Percentiles rank a stretch among this genome's conserved stretches.
These are phyloP conservation scores for Moesziomyces parantarcticus DNA, from an alignment of 1,284 basidiomycete species.

Conservation along the genomic window DNA sequence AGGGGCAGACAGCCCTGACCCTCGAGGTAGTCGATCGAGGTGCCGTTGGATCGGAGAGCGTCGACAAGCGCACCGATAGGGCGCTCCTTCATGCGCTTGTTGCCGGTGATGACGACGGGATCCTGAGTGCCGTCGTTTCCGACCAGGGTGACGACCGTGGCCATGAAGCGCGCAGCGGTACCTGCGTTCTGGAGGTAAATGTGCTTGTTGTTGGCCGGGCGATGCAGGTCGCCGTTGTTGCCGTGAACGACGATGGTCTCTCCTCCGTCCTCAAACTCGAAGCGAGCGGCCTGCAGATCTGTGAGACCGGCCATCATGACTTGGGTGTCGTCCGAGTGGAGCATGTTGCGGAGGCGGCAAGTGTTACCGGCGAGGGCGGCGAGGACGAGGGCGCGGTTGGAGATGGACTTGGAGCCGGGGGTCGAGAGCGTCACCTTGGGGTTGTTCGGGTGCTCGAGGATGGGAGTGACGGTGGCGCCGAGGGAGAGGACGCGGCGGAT, in stretches of 20 bases:
- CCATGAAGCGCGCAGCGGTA: conserved; percentile 96
- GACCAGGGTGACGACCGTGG: conserved; percentile 87
- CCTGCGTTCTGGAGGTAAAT: conserved; percentile 97
- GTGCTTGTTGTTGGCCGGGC: conserved; percentile 75
- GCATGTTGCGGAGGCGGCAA: conserved; percentile 86
- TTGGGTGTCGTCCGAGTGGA: conserved; percentile 97
- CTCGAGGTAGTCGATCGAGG: conserved; percentile 81
- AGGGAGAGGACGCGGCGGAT: conserved; percentile 72
- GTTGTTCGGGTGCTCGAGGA: conserved; percentile 38
- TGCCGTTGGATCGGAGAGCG: conserved; percentile 85
- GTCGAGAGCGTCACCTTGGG: conserved; percentile 82
- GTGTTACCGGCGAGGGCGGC: conserved; percentile 90
- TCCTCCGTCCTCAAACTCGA: conserved; percentile 90
- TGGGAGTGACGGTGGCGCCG: conserved; percentile 70
- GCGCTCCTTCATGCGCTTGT: conserved; percentile 98
- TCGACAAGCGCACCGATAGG: conserved; percentile 93
- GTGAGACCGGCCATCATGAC: conserved; percentile 98
- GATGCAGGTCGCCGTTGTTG: conserved; percentile 78
- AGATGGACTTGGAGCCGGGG: conserved; percentile 96
- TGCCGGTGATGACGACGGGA: conserved; percentile 82
- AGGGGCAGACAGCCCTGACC: conserved; percentile 87
- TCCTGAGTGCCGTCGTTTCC: conserved; percentile 36
- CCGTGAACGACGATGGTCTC: conserved; percentile 93
- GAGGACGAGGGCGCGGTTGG: conserved; percentile 92
- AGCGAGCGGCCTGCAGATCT: conserved; percentile 79